Base-by-base conservation (phyloP, 257 asterid genomes). In the Solanum sejunctum region DNA sequence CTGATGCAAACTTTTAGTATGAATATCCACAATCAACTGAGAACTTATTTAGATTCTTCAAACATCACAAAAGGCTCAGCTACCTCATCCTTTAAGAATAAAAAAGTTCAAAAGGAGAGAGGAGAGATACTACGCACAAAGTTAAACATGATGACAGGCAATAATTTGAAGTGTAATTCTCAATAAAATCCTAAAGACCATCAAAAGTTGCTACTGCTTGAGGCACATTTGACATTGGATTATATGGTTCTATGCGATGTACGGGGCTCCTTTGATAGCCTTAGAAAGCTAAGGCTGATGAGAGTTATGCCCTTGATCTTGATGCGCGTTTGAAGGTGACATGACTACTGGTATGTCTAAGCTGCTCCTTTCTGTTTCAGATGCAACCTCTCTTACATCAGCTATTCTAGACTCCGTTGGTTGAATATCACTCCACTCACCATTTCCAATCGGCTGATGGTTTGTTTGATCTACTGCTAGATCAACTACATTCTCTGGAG, bases 341-440 rank as follows among this genome's bases (percentile, higher is more conserved):
- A 83, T 85, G 83, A 92, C 98, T 13, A 92, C 97, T 2, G 98
- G 90, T 75, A 96, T 95, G 87, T 96, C 99, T 52, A 84, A 92
- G 89, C 97, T 93, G 88, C 83, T 91, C 61, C 87, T 86, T 85
- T 90, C 95, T 26, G 89, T 89, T 83, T 89, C 95, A 10, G 93
- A 93, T 56, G 93, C 90, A 45, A 96, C 96, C 89, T 95, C 99
- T 89, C 97, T 88, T 28, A 96, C 99, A 72, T 96, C 97, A 21
- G 99, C 97, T 86, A 94, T 92, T 36, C 88, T 91, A 60, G 97
- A 89, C 86, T 96, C 98, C 0, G 97, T 93, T 36, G 98, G 91
- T 84, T 95, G 95, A 84, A 93, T 96, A 84, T 95, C 99, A 81
- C 93, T 96, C 99, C 99, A 96, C 86, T 96, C 98, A 28, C 97